Base-by-base conservation (phyloP, 768 basidiomycete genomes). In the Termitomyces sp. region DNA sequence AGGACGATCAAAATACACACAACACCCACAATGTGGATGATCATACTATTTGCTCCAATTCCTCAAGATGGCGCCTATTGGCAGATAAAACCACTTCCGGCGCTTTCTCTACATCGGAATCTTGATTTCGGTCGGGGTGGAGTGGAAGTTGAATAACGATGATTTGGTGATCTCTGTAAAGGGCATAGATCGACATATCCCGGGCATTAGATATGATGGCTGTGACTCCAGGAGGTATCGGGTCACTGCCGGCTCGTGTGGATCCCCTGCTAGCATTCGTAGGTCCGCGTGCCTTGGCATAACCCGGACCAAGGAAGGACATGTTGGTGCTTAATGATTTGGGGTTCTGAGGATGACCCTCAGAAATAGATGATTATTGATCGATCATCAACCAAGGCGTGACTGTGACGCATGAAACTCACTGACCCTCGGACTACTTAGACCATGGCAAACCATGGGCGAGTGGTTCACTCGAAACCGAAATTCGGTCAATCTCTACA, bases 41-140 rank as follows among this genome's bases (percentile, higher is more conserved):
- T 29, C 65, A 20, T 62, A 72, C 69, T 38, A 73, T 67, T 9
- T 67, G 60, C 42, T 70, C 67, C 3, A 63, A 53, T 43, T 60
- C 48, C 45, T 54, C 46, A 42, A 56, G 51, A n/a, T 50, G 45
- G 49, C 62, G 49, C 15, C 14, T 14, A 10, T 55, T 34, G 9
- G 34, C 45, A 4, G 54, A 56, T 8, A 14, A 1, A n/a, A 29
- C 5, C 15, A 37, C 0, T 25, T 54, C 45, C 12, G 51, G 47
- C 2, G 40, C 29, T 6, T 15, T 31, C 25, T 57, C 40, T 5
- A 11, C 49, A 34, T 56, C 12, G 6, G 49, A 43, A 4, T 61
- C 43, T 40, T n/a, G 40, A 38, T 52, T 42, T 57, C 60, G 42
- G 11, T 51, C 56, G 9, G 55, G 55, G 20, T 54, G 59, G 46